These are phyloP conservation scores for Ascochyta lentis DNA, from an alignment of 2,329 filamentous ascomycete genomes.

Conservation along the genomic window DNA sequence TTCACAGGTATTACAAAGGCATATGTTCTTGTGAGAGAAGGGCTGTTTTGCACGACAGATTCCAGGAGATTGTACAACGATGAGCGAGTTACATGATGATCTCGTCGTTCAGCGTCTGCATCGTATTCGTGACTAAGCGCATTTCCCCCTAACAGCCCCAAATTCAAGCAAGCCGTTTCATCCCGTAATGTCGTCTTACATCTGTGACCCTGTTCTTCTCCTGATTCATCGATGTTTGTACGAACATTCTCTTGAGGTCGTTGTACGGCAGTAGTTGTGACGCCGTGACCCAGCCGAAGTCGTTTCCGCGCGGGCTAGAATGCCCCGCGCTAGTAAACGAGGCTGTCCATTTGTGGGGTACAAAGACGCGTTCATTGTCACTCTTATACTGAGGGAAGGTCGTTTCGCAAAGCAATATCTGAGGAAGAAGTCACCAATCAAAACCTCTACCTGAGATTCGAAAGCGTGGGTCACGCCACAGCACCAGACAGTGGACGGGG, in stretches of 20 bases:
- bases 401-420: conserved; percentile 10
- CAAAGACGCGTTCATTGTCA: conserved; percentile 6
- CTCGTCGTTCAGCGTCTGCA: no score
- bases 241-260: background rate
- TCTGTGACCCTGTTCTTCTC: no score
- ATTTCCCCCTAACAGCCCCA: no score
- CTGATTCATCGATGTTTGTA: background rate
- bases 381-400: conserved; percentile 8
- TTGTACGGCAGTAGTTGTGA: conserved; percentile 13
- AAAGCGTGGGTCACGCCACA: background rate
- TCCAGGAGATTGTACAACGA: no score
- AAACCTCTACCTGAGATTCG: background rate
- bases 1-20: no score
- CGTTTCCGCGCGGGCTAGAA: background rate
- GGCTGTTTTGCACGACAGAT: no score
- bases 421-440: conserved; percentile 3
- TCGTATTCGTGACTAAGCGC: no score
- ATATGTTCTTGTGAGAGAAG: no score
- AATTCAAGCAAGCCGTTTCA: no score
- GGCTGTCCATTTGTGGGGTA: conserved; percentile 25
- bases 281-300: conserved; percentile 7
- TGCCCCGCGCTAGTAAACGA: conserved; percentile 29
- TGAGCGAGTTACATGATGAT: no score
- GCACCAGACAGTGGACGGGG: background rate
- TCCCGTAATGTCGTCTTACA: no score